These are phyloP conservation scores for Sugiyamaella xylanicola DNA, from an alignment of 1,139 yeast species.

Conservation along the genomic window DNA sequence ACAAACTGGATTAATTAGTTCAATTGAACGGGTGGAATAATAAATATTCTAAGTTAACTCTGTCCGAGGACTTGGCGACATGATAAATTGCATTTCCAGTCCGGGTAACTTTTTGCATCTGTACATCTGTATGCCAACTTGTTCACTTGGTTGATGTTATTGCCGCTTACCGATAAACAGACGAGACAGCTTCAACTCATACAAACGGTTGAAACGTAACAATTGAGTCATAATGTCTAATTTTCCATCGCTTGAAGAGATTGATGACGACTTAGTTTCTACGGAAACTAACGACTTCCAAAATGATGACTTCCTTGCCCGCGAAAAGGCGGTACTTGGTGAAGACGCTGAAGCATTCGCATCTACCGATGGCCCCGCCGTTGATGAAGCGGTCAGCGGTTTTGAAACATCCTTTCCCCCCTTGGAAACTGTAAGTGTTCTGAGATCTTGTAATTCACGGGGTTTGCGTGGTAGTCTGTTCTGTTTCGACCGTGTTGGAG, in stretches of 20 bases:
- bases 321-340: conserved; percentile 85
- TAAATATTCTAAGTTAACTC: too few relatives aligned
- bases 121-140: neutral
- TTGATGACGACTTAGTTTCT: conserved; percentile 40
- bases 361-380: conserved; percentile 63
- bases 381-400: conserved; percentile 54
- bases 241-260: conserved; percentile 76
- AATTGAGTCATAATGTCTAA: conserved; percentile 49
- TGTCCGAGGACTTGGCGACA: too few relatives aligned
- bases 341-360: conserved; percentile 68
- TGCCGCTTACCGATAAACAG: neutral
- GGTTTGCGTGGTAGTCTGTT: too few relatives aligned
- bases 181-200: neutral
- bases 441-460: neutral
- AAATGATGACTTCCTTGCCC: conserved; percentile 67
- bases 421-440: conserved; percentile 46
- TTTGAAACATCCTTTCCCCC: conserved; percentile 50
- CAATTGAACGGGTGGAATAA: too few relatives aligned
- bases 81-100: neutral
- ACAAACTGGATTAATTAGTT: too few relatives aligned
- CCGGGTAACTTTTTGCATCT: too few relatives aligned
- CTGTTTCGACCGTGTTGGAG: too few relatives aligned
- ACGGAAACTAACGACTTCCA: conserved; percentile 43
- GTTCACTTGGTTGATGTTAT: neutral
- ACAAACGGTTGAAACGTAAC: neutral